These are phyloP conservation scores for Ceratobasidium sp. DNA, from an alignment of 1,284 basidiomycete genomes.

Conservation along the genomic window DNA sequence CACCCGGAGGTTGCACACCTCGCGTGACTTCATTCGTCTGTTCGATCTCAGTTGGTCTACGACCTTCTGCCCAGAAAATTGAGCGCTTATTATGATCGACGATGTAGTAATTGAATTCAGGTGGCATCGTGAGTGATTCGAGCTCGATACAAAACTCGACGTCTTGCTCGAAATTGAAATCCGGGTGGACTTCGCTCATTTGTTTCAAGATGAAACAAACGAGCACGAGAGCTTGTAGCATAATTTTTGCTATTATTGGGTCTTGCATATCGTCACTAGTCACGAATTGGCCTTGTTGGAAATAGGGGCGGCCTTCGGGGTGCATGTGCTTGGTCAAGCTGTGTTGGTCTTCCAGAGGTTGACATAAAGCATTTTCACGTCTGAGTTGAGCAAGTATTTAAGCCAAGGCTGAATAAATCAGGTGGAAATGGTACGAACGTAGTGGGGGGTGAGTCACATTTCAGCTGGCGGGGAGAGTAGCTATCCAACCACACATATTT, in stretches of 20 bases:
- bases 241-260: background rate
- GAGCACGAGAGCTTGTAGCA: background rate
- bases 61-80: conserved; percentile 41
- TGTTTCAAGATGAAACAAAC: background rate
- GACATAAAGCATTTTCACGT: background rate
- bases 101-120: conserved; percentile 45
- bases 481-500: background rate
- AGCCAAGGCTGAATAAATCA: background rate
- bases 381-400: background rate
- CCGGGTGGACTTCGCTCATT: background rate
- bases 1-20: background rate
- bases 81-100: conserved; percentile 29
- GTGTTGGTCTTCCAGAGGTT: background rate
- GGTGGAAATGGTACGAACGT: background rate
- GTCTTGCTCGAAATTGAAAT: conserved; percentile 3
- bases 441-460: background rate
- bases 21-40: background rate
- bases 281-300: conserved; percentile 22
- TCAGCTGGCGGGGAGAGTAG: background rate
- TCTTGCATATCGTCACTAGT: conserved; percentile 32
- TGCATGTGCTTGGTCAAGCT: background rate
- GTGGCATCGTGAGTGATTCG: background rate
- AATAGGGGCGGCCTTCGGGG: conserved; percentile 37
- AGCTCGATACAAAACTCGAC: conserved; percentile 35
- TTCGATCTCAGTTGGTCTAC: conserved; percentile 12